Percentiles rank a stretch among this genome's conserved stretches.
Evolutionary conservation across 192 early-diverging fungal genomes (phyloP).

Genomic region (Backusella liffmaniae): DNA sequence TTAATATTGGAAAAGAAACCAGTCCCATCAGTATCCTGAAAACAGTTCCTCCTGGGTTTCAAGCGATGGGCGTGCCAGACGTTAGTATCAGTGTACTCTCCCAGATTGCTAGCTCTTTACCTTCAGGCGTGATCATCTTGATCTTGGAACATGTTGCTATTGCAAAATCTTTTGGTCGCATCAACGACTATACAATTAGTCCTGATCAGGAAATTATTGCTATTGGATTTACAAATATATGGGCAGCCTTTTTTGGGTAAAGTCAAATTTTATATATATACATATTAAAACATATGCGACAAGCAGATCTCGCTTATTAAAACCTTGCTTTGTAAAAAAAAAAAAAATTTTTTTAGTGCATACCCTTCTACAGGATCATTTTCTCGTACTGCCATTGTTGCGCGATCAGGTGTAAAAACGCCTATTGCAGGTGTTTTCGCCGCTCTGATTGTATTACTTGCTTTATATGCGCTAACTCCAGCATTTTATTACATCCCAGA

Average conservation of each 20-base stretch:
- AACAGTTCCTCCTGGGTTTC: slow-evolving; percentile 75
- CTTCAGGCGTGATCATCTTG: slow-evolving; percentile 69
- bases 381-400: slow-evolving; percentile 88
- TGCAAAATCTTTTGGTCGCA: slow-evolving; percentile 82
- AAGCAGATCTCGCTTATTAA: background rate
- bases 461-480: slow-evolving; percentile 74
- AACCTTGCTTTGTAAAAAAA: background rate
- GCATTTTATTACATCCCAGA: slow-evolving; percentile 83
- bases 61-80: slow-evolving; percentile 54
- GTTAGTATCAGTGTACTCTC: slow-evolving; percentile 48
- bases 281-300: background rate
- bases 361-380: slow-evolving; percentile 93
- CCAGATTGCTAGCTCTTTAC: slow-evolving; percentile 49
- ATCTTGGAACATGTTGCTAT: slow-evolving; percentile 91
- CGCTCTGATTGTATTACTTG: slow-evolving; percentile 68
- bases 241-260: slow-evolving; percentile 79
- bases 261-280: background rate
- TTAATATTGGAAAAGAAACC: slow-evolving; percentile 47
- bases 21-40: slow-evolving; percentile 69
- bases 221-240: slow-evolving; percentile 79
- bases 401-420: slow-evolving; percentile 76
- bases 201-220: slow-evolving; percentile 91
- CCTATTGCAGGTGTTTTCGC: slow-evolving; percentile 78
- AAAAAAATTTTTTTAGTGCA: too few relatives aligned
- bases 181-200: slow-evolving; percentile 74